Evolutionary conservation across 257 asterid species (phyloP), one percentile per base, ranked within the genome.

Genomic region (Gentiana straminea): DNA sequence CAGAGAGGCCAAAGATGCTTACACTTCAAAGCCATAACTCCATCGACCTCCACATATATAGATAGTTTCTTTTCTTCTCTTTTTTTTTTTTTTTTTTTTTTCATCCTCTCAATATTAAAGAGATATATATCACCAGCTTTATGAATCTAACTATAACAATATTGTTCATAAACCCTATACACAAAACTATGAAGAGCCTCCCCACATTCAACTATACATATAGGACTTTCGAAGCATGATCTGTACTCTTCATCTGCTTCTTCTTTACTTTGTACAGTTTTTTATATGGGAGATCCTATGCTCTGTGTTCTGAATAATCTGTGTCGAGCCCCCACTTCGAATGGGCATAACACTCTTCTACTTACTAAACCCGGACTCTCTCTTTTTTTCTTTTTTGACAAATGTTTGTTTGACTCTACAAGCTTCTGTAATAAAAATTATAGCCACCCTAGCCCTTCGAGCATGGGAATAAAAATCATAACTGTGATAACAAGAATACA

Each of bases 291-390:
- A 68, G 79, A 77, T 67, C 67, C 67, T 57, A 46, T 56, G 39
- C 54, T 52, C 65, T 43, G 60, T 56, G 43, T 51, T 49, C 64
- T 55, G 71, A 66, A 72, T 57, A 64, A 83, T 81, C 72, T 50
- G 83, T 64, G 79, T 68, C 73, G 79, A 62, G 81, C 77, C 75
- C 96, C 94, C 96, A 79, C 82, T 84, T 87, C 76, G 94, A 87
- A 81, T 75, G 91, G 77, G 86, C 87, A 7, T 92, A 72, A 73
- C 94, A 73, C 82, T 72, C 70, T 73, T 82, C 76, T 33, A 60
- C 62, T 46, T 44, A 50, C 57, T 58, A 51, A 39, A 62, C 46
- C 52, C 35, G 50, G 33, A 69, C 55, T 54, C 51, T 49, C 63
- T 56, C 49, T 7, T 46, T 57, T 49, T 57, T 39, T 48, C 64